These are phyloP conservation scores for Botrytis deweyae DNA, from an alignment of 2,329 filamentous ascomycete species.

Conservation along the genomic window DNA sequence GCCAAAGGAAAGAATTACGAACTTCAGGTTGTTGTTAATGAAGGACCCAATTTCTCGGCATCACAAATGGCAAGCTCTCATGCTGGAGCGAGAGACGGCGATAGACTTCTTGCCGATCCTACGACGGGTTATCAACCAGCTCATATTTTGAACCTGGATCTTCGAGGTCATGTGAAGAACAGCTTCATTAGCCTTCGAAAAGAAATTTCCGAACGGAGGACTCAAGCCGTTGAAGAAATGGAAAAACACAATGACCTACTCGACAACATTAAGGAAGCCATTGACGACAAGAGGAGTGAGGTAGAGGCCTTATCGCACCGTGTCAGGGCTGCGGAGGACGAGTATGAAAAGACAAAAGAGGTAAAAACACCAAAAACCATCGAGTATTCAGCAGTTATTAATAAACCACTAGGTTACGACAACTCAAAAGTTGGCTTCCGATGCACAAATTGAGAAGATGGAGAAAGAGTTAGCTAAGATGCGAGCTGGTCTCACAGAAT, in stretches of 20 bases:
- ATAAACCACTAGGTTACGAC: slow-evolving; percentile 54
- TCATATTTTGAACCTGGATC: slow-evolving; percentile 84
- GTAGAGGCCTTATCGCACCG: slow-evolving; percentile 89
- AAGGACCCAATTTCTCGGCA: slow-evolving; percentile 72
- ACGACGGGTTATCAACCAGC: slow-evolving; percentile 86
- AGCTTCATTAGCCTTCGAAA: slow-evolving; percentile 77
- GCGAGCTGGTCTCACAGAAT: slow-evolving; percentile 78
- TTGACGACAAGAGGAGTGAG: slow-evolving; percentile 91
- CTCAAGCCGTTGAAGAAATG: slow-evolving; percentile 79
- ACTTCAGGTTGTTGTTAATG: slow-evolving; percentile 76
- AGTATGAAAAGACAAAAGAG: slow-evolving; percentile 93
- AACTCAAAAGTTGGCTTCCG: slow-evolving; percentile 82
- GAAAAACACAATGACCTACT: slow-evolving; percentile 93
- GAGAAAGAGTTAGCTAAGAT: slow-evolving; percentile 97
- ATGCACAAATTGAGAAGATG: slow-evolving; percentile 97
- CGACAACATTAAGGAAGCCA: slow-evolving; percentile 92
- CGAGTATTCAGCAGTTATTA: slow-evolving; percentile 15
- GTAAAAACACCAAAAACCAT: slow-evolving; percentile 37
- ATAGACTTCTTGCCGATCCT: slow-evolving; percentile 78
- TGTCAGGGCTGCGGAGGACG: slow-evolving; percentile 83
- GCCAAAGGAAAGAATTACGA: slow-evolving; percentile 85
- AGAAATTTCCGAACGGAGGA: slow-evolving; percentile 87
- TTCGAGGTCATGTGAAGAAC: slow-evolving; percentile 78
- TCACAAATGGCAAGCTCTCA: slow-evolving; percentile 49
- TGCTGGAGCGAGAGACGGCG: slow-evolving; percentile 50